Evolutionary conservation across 2,329 filamentous ascomycete genomes (phyloP), one percentile per base, ranked within the genome.

Genomic region (Venturia carpophila): DNA sequence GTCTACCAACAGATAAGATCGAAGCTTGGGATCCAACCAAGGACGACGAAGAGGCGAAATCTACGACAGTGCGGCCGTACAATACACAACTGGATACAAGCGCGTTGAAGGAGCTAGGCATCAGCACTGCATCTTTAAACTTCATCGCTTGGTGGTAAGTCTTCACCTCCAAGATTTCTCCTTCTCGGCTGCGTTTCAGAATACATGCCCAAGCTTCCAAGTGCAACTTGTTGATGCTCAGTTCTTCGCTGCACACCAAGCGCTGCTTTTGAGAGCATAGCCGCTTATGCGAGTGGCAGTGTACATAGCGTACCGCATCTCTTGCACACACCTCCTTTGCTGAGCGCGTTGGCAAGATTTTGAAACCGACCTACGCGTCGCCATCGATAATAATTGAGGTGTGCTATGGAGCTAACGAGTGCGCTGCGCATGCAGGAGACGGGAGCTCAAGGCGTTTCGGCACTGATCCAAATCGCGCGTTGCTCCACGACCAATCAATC

Each of bases 71-170:
- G 76, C 82, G 92, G 68, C 92, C 92, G 15, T 96, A 90, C 73
- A 91, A 96, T 76, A 93, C 89, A 70, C 91, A 96, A 75, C 79
- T 97, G 58, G 92, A 90, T 71, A 96, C 89, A 10, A 84, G 83
- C 75, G 84, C 80, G 47, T 77, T 96, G 68, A 84, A 84, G 73
- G 85, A 90, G 17, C 73, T 96, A 67, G 90, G 85, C 0, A 89
- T 96, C 68, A 83, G 89, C 71, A 84, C 93, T 65, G 79, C 83
- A 58, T 91, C 90, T 0, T 83, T 87, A 71, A 84, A 92, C 70
- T 96, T 96, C 73, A 79, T 79, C 58, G 86, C 81, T 19, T 96
- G 92, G 92, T 96, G 92, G 92, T 76, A 67, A 68, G 74, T 68
- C 39, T 15, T 39, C 27, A 13, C 7, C 24, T 45, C 42, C 39